Evolutionary conservation across 768 basidiomycete species (phyloP).

Genomic region (Lactifluus piperatus): DNA sequence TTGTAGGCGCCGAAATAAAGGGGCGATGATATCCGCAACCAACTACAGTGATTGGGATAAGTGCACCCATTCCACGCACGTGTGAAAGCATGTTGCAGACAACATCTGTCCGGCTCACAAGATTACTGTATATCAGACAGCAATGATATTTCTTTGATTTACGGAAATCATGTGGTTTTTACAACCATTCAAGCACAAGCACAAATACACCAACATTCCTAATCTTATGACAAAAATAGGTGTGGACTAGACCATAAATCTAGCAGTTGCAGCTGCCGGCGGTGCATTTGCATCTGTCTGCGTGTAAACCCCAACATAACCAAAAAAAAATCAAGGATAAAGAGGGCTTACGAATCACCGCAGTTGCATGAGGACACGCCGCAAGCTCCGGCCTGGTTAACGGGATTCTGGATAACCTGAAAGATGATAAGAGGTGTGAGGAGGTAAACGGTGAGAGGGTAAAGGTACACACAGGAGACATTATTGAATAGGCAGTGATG

Average conservation of each 20-base stretch:
- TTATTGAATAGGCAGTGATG: neutral
- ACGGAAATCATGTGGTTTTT: neutral
- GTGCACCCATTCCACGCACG: neutral
- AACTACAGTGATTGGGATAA: neutral
- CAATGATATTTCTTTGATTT: neutral
- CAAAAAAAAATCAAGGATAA: neutral
- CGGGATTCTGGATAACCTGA: slow-evolving; percentile 23
- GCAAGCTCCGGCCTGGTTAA: slow-evolving; percentile 28
- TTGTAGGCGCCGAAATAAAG: neutral
- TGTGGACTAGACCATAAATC: slow-evolving; percentile 17
- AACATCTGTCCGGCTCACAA: neutral
- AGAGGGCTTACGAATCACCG: slow-evolving; percentile 35
- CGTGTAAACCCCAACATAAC: too few relatives aligned
- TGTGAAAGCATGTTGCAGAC: neutral
- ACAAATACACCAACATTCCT: neutral
- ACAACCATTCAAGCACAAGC: neutral
- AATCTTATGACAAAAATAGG: neutral
- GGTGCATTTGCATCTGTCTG: slow-evolving; percentile 48
- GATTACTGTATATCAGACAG: neutral
- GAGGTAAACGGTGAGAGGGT: neutral
- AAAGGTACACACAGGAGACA: neutral
- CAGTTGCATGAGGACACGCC: slow-evolving; percentile 36
- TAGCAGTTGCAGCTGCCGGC: slow-evolving; percentile 59
- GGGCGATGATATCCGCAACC: neutral
- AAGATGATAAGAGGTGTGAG: neutral